A percentile compares a stretch with the other conserved stretches of the same genome.
Evolutionary conservation across 108 stramenopile species (phyloP).

Genomic region (Bacterosira constricta): DNA sequence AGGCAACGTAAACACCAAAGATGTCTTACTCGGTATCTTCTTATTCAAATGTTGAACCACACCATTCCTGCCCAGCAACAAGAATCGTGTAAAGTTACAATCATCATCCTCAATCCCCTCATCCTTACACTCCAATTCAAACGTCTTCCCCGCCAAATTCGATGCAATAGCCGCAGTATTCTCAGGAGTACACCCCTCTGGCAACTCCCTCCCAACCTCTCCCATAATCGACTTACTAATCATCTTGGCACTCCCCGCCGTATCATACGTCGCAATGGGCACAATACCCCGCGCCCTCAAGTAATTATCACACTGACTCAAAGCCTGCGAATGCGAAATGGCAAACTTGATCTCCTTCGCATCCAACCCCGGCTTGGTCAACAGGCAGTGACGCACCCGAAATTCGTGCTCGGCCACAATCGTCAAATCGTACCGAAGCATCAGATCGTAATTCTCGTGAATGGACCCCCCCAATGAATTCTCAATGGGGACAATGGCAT

Average conservation of each 20-base stretch:
- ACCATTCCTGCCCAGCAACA: slow-evolving; percentile 84
- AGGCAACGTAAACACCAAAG: slow-evolving; percentile 93
- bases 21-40: slow-evolving; percentile 87
- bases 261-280: slow-evolving; percentile 92
- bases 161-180: slow-evolving; percentile 95
- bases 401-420: slow-evolving; percentile 93
- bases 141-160: slow-evolving; percentile 90
- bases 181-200: slow-evolving; percentile 77
- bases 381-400: slow-evolving; percentile 91
- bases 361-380: slow-evolving; percentile 79
- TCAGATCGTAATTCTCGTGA: slow-evolving; percentile 98
- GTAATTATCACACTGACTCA: slow-evolving; percentile 98
- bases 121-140: slow-evolving; percentile 88
- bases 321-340: slow-evolving; percentile 95
- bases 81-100: slow-evolving; percentile 96
- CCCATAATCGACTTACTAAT: slow-evolving; percentile 50
- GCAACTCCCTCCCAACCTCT: slow-evolving; percentile 38
- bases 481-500: slow-evolving; percentile 95
- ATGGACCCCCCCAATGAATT: slow-evolving; percentile 97
- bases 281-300: slow-evolving; percentile 79
- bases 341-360: slow-evolving; percentile 85
- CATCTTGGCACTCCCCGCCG: slow-evolving; percentile 97
- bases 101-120: slow-evolving; percentile 97
- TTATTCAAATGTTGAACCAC: slow-evolving; percentile 70
- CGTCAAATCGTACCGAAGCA: slow-evolving; percentile 91